These are phyloP conservation scores for Pseudocercospora crystallina DNA, from an alignment of 2,329 filamentous ascomycete species.

Conservation along the genomic window DNA sequence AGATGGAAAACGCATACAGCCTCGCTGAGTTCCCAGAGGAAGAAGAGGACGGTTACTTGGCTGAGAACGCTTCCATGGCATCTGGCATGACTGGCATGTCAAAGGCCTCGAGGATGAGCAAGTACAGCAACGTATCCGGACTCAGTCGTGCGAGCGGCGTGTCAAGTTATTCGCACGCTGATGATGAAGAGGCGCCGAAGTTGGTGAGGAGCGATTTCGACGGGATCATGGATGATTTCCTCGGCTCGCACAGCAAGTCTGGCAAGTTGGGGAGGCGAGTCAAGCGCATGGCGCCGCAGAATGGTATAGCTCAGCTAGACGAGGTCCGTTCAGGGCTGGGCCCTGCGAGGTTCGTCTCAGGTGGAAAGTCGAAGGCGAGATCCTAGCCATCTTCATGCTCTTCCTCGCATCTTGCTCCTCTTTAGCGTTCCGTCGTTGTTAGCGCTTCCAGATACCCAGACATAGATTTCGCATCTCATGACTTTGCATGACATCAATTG, in stretches of 20 bases:
- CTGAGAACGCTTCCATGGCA: slow-evolving; percentile 46
- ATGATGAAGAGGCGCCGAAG: slow-evolving; percentile 41
- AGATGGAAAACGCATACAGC: slow-evolving; percentile 78
- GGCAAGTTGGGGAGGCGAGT: slow-evolving; percentile 65
- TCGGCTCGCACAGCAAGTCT: slow-evolving; percentile 69
- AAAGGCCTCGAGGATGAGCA: slow-evolving; percentile 40
- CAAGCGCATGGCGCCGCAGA: slow-evolving; percentile 75
- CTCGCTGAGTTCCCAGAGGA: slow-evolving; percentile 37
- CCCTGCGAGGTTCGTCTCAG: slow-evolving; percentile 9
- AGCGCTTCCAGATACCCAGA: slow-evolving; percentile 6
- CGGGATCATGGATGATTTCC: slow-evolving; percentile 87
- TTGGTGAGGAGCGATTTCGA: slow-evolving; percentile 78
- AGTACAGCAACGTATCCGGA: slow-evolving; percentile 37
- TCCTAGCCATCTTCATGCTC: too few species aligned
- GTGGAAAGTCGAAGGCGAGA: too few species aligned
- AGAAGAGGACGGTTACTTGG: slow-evolving; percentile 29
- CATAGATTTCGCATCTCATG: neutral
- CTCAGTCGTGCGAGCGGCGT: slow-evolving; percentile 40
- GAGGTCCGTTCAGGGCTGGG: slow-evolving; percentile 63
- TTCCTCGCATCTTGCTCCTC: too few species aligned
- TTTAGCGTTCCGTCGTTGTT: too few species aligned
- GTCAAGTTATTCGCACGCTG: slow-evolving; percentile 33
- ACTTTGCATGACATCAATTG: neutral
- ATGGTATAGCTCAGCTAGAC: slow-evolving; percentile 83
- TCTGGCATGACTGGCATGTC: slow-evolving; percentile 55